Percentiles rank a stretch among this genome's conserved stretches.
Conservation (phyloP, 2,329 filamentous ascomycete genomes). For the Neofusicoccum ribis region DNA sequence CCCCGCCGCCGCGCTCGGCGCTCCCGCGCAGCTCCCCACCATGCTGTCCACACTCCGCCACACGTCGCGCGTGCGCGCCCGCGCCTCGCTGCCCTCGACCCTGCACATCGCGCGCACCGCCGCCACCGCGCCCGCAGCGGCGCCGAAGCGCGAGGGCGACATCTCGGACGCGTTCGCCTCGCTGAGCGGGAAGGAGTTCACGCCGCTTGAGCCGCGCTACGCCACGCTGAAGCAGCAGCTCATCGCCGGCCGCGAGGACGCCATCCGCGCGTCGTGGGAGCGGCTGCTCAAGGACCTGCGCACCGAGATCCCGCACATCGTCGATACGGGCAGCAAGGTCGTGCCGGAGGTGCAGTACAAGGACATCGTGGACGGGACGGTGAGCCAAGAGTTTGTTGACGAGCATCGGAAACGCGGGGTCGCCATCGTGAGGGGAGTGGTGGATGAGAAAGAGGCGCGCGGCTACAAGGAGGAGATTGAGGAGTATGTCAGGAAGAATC, state of each 20-base stretch:
- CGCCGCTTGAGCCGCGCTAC: constrained; percentile 47
- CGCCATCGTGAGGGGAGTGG: constrained; percentile 48
- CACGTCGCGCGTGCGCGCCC: constrained; percentile 23
- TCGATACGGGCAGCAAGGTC: constrained; percentile 42
- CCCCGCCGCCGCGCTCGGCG: background rate
- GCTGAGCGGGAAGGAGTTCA: constrained; percentile 48
- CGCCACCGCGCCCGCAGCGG: constrained; percentile 24
- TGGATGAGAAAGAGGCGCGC: constrained; percentile 46
- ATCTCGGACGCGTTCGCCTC: constrained; percentile 54
- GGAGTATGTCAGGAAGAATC: constrained; percentile 49
- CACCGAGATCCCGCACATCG: constrained; percentile 48
- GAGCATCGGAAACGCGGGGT: constrained; percentile 60
- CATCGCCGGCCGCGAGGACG: constrained; percentile 50
- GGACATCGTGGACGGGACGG: constrained; percentile 43
- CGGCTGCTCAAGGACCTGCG: constrained; percentile 45
- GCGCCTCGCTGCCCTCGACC: background rate
- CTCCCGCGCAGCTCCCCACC: constrained; percentile 7
- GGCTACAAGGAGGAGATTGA: constrained; percentile 46
- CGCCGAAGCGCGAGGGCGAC: constrained; percentile 49
- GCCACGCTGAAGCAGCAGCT: constrained; percentile 47
- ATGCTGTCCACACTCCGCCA: constrained; percentile 34
- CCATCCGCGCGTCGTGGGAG: constrained; percentile 48
- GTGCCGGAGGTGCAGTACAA: constrained; percentile 51
- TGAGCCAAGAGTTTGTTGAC: constrained; percentile 56
- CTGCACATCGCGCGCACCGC: constrained; percentile 24